A percentile compares a stretch with the other conserved stretches of the same genome.
These are phyloP conservation scores for Scutellaria baicalensis DNA, from an alignment of 257 asterid species.

Conservation along the genomic window DNA sequence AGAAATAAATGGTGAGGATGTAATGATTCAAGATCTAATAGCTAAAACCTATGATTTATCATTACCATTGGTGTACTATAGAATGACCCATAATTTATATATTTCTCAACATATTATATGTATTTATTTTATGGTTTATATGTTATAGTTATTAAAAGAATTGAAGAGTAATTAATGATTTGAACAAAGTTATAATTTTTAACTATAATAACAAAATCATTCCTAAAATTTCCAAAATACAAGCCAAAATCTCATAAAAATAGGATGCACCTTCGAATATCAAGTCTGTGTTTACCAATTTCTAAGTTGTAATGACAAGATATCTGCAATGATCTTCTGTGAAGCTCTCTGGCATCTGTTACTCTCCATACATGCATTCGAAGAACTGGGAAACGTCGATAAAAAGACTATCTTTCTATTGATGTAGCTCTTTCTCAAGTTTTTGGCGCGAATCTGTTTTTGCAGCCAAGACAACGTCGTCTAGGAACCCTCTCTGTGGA, in stretches of 20 bases:
- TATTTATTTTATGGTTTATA: no score
- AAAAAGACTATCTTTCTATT: background rate
- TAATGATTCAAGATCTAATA: no score
- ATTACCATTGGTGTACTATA: no score
- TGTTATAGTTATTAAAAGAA: no score
- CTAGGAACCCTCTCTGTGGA: conserved; percentile 74
- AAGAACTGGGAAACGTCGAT: background rate
- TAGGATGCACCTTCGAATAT: background rate
- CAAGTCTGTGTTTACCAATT: background rate
- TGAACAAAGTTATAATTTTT: no score
- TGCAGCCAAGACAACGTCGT: conserved; percentile 78
- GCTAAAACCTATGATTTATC: no score
- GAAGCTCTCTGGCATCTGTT: background rate
- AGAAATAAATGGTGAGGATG: no score
- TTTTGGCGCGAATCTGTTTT: conserved; percentile 59
- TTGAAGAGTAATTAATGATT: no score
- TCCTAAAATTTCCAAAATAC: no score
- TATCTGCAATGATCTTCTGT: background rate
- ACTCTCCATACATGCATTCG: background rate
- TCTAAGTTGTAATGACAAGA: background rate
- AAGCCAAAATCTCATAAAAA: background rate
- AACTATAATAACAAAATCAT: no score
- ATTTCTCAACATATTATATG: no score
- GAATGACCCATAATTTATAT: no score
- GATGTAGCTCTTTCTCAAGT: conserved; percentile 42